A percentile compares a stretch with the other conserved stretches of the same genome.
Conservation (phyloP, 257 asterid species). For the Haberlea rhodopensis region DNA sequence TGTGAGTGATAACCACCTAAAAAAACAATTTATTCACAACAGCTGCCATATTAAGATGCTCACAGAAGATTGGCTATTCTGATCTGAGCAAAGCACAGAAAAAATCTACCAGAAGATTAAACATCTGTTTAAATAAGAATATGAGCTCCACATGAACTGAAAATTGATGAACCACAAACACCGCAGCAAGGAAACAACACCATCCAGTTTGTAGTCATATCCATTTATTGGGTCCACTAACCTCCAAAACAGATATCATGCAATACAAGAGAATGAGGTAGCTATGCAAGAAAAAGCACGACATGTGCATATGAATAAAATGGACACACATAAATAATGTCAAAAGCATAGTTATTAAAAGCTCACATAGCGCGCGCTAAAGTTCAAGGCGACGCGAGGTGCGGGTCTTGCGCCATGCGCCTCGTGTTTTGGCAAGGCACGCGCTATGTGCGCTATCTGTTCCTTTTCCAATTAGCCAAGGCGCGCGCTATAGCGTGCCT, state of each 20-base stretch:
- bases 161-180: conserved; percentile 6
- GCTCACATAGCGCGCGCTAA: too few species aligned
- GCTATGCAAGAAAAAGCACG: neutral
- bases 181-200: neutral
- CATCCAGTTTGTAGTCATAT: neutral
- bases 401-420: too few species aligned
- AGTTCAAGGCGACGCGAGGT: too few species aligned
- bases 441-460: too few species aligned
- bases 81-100: neutral
- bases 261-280: neutral
- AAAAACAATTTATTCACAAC: neutral
- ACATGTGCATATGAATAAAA: neutral
- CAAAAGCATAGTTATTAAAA: too few species aligned
- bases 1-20: neutral
- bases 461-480: too few species aligned
- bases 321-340: neutral
- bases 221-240: neutral
- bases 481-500: too few species aligned
- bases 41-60: conserved; percentile 7
- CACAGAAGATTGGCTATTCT: neutral
- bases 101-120: neutral
- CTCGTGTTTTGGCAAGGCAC: too few species aligned
- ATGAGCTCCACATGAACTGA: conserved; percentile 9
- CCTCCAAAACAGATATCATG: conserved; percentile 6
- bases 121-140: neutral